Evolutionary conservation across 331 rosid species (phyloP).

Genomic region (Stylosanthes scabra): DNA sequence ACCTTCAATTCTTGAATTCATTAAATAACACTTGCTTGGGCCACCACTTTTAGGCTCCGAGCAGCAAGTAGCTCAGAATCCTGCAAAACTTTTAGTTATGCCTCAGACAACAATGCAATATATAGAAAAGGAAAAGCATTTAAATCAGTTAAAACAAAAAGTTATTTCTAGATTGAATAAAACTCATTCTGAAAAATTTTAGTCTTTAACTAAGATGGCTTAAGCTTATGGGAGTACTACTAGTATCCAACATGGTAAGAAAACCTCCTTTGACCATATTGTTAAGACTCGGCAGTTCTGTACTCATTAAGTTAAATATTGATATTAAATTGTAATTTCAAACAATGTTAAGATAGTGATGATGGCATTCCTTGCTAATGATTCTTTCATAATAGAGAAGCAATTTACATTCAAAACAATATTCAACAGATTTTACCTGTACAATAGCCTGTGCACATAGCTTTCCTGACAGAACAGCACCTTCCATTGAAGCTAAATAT

Average conservation of each 20-base stretch:
- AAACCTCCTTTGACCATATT: not conserved
- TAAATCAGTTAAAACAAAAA: constrained; percentile 9
- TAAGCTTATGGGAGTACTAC: not conserved
- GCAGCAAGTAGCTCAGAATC: constrained; percentile 70
- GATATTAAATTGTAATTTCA: constrained; percentile 3
- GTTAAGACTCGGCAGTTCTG: not conserved
- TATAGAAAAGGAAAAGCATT: constrained; percentile 23
- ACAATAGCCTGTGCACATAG: constrained; percentile 94
- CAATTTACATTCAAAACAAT: constrained; percentile 1
- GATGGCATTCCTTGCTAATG: constrained; percentile 21
- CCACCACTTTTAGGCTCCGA: constrained; percentile 54
- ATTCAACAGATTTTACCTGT: constrained; percentile 62
- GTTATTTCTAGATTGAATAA: constrained; percentile 3
- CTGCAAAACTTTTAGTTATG: constrained; percentile 45
- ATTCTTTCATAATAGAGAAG: constrained; percentile 11
- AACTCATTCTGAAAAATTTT: constrained; percentile 1
- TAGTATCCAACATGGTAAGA: not conserved
- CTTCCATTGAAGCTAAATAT: constrained; percentile 99
- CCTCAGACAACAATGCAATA: constrained; percentile 17
- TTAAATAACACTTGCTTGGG: constrained; percentile 64
- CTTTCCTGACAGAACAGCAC: constrained; percentile 96
- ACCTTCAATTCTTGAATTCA: constrained; percentile 31
- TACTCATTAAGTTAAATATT: not conserved
- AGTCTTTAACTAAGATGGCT: not conserved
- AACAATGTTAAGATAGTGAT: not conserved